Evolutionary conservation across 495 filamentous ascomycete species (phyloP), one percentile per base, ranked within the genome.

Genomic region (Usnea hakonensis): DNA sequence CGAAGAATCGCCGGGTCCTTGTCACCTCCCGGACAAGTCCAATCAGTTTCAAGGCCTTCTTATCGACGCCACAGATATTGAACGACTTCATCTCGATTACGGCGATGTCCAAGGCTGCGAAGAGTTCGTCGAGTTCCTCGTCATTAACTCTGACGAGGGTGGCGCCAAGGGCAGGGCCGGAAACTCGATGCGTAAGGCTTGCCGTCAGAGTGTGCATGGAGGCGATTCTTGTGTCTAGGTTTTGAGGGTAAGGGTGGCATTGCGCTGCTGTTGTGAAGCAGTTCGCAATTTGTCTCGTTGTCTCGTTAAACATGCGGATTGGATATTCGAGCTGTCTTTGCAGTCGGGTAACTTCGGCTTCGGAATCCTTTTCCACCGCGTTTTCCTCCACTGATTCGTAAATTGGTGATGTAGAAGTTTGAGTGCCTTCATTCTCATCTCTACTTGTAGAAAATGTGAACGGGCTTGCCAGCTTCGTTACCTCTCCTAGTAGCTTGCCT

Each of bases 1-100:
- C 23, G n/a, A 57, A 57, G 37, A 57, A 57, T 28, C n/a, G 13
- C 55, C 55, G 37, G 21, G 37, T 23, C 55, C 33, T 33, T 16
- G 40, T 43, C 16, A 43, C 19, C 9, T 43, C 40, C 16, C 40
- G 40, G 17, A 43, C 16, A 17, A 40, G 36, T 40, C 40, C 55
- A 37, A 41, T 26, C 37, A 19, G 11, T 16, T 37, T 40, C 35
- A 19, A 43, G 26, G 14, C n/a, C 19, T 28, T 37, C 23, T 28
- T 35, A 14, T 43, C 37, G 19, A 23, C 26, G 17, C 23, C 26
- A 6, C 6, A 43, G 2, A 57, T 13, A 43, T 43, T 43, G 8
- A n/a, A 19, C 40, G 40, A n/a, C n/a, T n/a, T 43, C 40, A 43
- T 43, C 8, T 16, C 40, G 40, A 19, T 19, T 19, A n/a, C 8